Evolutionary conservation across 2,329 filamentous ascomycete species (phyloP).

Genomic region (Camillea tinctor): DNA sequence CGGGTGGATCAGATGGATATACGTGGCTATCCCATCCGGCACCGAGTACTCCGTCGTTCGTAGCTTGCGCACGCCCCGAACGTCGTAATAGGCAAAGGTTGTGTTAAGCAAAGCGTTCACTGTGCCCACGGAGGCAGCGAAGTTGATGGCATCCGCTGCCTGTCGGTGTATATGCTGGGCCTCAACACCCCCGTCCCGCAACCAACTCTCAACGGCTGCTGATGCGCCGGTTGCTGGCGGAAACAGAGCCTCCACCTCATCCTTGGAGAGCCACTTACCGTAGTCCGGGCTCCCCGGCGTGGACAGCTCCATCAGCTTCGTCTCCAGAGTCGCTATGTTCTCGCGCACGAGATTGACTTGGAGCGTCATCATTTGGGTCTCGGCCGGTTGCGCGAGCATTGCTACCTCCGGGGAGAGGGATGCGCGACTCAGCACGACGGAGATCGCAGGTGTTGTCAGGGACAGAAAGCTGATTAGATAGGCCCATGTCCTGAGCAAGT

Average conservation of each 20-base stretch:
- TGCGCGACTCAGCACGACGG: constrained; percentile 15
- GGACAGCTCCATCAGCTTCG: constrained; percentile 22
- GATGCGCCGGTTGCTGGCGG: constrained; percentile 18
- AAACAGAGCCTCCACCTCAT: constrained; percentile 22
- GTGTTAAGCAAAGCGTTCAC: constrained; percentile 30
- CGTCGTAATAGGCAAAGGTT: constrained; percentile 31
- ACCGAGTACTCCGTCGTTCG: constrained; percentile 20
- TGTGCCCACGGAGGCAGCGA: constrained; percentile 25
- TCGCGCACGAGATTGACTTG: constrained; percentile 27
- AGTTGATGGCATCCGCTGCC: constrained; percentile 23
- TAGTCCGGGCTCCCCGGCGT: constrained; percentile 23
- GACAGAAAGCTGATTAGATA: constrained; percentile 1
- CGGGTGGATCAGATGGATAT: constrained; percentile 41
- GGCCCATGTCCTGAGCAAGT: neutral
- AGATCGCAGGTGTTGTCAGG: constrained; percentile 4
- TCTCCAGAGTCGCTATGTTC: constrained; percentile 23
- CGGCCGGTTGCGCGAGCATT: constrained; percentile 3
- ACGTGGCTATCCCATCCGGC: constrained; percentile 29
- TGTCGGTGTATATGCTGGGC: constrained; percentile 11
- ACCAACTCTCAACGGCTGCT: constrained; percentile 23
- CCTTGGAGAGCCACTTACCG: constrained; percentile 23
- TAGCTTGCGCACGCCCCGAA: constrained; percentile 34
- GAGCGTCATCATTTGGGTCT: constrained; percentile 17
- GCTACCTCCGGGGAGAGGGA: constrained; percentile 4
- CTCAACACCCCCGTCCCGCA: constrained; percentile 18